phyloP scores from a whole-genome alignment of 768 basidiomycete genomes.

The Kwoniella sp. region DNA sequence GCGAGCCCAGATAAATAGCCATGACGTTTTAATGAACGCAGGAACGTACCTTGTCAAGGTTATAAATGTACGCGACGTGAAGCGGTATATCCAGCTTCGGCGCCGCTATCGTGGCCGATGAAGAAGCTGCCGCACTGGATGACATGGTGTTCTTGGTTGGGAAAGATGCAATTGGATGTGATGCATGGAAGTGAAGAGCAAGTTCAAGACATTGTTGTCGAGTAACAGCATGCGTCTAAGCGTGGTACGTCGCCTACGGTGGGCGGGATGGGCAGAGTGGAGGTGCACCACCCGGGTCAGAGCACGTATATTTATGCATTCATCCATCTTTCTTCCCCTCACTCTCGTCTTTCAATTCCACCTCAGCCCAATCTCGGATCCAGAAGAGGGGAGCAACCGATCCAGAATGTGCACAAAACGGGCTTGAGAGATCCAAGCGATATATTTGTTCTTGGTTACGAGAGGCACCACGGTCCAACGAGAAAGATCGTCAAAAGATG shows the following conservation, averaged over 20 bases:
- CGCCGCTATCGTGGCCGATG: constrained; percentile 9
- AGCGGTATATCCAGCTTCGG: constrained; percentile 60
- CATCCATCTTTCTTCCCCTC: not conserved
- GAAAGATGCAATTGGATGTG: too few relatives aligned
- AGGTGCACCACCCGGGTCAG: not conserved
- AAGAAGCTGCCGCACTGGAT: not conserved
- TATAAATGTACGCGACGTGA: constrained; percentile 76
- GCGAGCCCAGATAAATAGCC: too few relatives aligned
- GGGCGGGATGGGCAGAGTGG: not conserved
- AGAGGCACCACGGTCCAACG: too few relatives aligned
- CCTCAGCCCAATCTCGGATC: too few relatives aligned
- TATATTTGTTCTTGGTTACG: too few relatives aligned
- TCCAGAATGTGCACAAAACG: not conserved
- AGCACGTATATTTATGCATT: not conserved
- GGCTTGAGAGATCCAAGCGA: too few relatives aligned
- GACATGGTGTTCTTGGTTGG: not conserved
- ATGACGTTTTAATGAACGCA: not conserved
- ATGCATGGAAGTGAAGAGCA: too few relatives aligned
- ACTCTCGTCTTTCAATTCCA: not conserved
- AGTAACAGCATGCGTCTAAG: too few relatives aligned
- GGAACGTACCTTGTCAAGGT: constrained; percentile 66
- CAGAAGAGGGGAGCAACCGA: too few relatives aligned
- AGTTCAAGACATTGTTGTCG: too few relatives aligned
- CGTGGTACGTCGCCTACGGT: not conserved
- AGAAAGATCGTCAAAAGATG: not conserved